These are phyloP conservation scores for Chaetomiaceae sp. DNA, from an alignment of 2,329 filamentous ascomycete genomes.

Conservation along the genomic window DNA sequence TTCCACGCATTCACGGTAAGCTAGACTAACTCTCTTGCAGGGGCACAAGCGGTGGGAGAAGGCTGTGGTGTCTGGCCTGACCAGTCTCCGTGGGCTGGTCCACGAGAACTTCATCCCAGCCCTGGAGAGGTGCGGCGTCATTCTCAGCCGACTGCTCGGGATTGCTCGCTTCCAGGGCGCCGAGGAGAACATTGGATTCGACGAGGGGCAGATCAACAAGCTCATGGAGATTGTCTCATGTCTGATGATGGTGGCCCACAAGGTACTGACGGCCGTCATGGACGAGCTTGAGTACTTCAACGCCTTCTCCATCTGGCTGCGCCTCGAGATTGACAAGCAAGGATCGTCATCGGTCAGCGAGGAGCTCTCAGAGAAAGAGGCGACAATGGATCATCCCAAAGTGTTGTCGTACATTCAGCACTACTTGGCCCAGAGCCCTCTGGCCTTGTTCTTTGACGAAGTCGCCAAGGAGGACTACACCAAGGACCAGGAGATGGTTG, in stretches of 20 bases:
- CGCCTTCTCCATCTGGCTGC: conserved; percentile 79
- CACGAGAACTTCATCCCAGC: conserved; percentile 88
- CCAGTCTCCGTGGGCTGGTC: conserved; percentile 69
- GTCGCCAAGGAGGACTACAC: conserved; percentile 48
- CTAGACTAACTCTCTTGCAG: conserved; percentile 38
- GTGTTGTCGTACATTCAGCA: conserved; percentile 74
- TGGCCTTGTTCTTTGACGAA: conserved; percentile 57
- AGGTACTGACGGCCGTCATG: conserved; percentile 64
- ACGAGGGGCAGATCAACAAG: conserved; percentile 56
- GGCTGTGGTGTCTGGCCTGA: conserved; percentile 71
- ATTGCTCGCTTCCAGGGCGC: conserved; percentile 74
- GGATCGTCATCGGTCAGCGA: conserved; percentile 60
- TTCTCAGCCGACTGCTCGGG: conserved; percentile 77
- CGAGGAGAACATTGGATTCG: conserved; percentile 62
- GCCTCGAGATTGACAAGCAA: conserved; percentile 75
- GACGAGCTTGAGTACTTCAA: conserved; percentile 74
- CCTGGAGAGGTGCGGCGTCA: conserved; percentile 74
- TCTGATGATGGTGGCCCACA: conserved; percentile 70
- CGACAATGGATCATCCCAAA: conserved; percentile 66
- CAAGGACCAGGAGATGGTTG: conserved; percentile 41
- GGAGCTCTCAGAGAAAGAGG: conserved; percentile 74
- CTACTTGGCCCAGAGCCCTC: conserved; percentile 61
- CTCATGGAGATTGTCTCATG: conserved; percentile 69
- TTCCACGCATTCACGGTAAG: background rate
- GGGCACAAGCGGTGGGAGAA: conserved; percentile 96